Conservation (phyloP, 2,329 filamentous ascomycete species). For the Phyllosticta paracitricarpa region DNA sequence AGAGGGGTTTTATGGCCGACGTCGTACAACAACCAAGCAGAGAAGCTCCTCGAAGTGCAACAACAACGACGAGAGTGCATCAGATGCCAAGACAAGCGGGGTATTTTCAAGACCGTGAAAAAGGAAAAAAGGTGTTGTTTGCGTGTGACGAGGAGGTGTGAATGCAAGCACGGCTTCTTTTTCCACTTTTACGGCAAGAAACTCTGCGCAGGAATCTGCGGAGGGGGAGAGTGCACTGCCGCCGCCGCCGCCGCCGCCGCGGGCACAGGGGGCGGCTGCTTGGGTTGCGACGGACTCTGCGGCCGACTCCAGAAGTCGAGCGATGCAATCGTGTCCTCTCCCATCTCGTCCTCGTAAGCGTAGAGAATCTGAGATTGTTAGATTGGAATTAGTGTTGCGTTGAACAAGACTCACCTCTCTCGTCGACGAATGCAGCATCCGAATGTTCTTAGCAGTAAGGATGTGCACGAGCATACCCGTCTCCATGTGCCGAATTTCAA, state of each 20-base stretch:
- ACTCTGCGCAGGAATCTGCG: slow-evolving; percentile 8
- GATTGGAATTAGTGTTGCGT: background rate
- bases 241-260: background rate
- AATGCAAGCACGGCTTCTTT: background rate
- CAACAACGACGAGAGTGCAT: background rate
- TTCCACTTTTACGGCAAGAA: slow-evolving; percentile 7
- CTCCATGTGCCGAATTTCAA: slow-evolving; percentile 92
- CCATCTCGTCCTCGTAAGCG: slow-evolving; percentile 90
- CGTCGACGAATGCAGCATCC: slow-evolving; percentile 94
- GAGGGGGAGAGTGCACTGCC: background rate
- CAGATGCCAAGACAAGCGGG: background rate
- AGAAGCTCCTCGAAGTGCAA: background rate
- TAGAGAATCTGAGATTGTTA: slow-evolving; percentile 66
- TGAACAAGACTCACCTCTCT: slow-evolving; percentile 62
- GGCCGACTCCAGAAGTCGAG: slow-evolving; percentile 79
- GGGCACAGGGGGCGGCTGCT: background rate
- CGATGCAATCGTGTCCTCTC: slow-evolving; percentile 86
- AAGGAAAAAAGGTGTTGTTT: background rate
- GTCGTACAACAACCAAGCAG: background rate
- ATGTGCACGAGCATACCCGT: slow-evolving; percentile 86
- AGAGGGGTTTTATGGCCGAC: background rate
- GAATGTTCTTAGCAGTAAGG: slow-evolving; percentile 89
- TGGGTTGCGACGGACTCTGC: slow-evolving; percentile 11
- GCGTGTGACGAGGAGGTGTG: background rate
- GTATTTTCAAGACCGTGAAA: background rate